These are phyloP conservation scores for Hammondia hammondi DNA, from an alignment of 169 alveolate genomes.

Conservation along the genomic window DNA sequence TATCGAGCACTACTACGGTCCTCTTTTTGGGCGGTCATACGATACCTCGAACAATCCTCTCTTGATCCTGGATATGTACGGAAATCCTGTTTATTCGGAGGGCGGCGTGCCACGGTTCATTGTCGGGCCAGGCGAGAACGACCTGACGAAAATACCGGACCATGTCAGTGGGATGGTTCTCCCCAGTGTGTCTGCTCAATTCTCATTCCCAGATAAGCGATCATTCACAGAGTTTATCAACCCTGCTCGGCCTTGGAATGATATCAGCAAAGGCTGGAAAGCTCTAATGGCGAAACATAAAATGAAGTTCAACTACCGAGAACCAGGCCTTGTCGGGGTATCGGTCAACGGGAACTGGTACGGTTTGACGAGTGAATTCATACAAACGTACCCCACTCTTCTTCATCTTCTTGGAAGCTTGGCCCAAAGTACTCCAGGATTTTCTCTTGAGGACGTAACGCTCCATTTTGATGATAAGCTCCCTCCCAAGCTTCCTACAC, in stretches of 20 bases:
- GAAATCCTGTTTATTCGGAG: background rate
- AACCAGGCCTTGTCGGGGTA: background rate
- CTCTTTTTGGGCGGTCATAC: slow-evolving; percentile 3
- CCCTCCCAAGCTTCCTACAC: background rate
- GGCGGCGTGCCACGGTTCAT: background rate
- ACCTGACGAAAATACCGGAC: background rate
- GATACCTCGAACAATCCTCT: background rate
- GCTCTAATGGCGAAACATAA: slow-evolving; percentile 10
- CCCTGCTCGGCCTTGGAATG: slow-evolving; percentile 12
- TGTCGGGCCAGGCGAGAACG: slow-evolving; percentile 15
- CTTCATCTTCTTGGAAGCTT: slow-evolving; percentile 10
- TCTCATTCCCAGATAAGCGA: background rate
- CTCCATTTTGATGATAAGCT: slow-evolving; percentile 7
- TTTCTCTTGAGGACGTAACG: background rate
- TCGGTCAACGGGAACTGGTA: background rate
- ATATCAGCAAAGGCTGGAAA: background rate
- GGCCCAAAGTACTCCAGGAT: background rate
- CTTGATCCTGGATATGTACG: background rate
- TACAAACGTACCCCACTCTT: background rate
- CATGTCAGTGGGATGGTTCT: background rate
- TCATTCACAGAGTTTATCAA: background rate
- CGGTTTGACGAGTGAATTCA: background rate
- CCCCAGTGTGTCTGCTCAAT: background rate
- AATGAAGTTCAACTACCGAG: background rate
- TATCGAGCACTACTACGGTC: background rate